phyloP scores from a whole-genome alignment of 23 red algal genomes.

The Gracilaria gracilis region DNA sequence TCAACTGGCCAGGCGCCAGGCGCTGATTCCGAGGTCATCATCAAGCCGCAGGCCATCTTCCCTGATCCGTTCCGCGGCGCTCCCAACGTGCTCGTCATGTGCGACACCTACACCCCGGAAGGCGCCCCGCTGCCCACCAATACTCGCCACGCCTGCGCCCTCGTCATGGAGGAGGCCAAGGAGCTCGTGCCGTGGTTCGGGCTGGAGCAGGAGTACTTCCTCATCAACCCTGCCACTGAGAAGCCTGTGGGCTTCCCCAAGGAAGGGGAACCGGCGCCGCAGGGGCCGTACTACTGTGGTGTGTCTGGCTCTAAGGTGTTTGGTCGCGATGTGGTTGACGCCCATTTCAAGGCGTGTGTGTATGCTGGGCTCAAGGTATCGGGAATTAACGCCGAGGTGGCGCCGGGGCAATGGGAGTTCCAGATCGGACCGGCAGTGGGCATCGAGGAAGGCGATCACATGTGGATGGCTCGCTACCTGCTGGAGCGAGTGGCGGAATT shows the following conservation, averaged over 20 bases:
- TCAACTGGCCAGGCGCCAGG: conserved; percentile 95
- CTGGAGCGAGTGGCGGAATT: conserved; percentile 88
- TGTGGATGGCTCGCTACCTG: conserved; percentile 97
- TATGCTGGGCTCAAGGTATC: conserved; percentile 95
- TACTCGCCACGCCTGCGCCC: conserved; percentile 77
- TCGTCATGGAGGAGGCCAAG: conserved; percentile 83
- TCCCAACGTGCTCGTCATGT: conserved; percentile 95
- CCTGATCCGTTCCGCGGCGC: conserved; percentile 93
- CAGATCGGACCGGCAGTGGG: conserved; percentile 94
- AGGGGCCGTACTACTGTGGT: conserved; percentile 97
- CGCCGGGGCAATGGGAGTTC: conserved; percentile 97
- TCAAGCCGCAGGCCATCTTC: conserved; percentile 94
- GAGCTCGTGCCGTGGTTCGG: conserved; percentile 97
- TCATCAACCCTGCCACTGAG: conserved; percentile 80
- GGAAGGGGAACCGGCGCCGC: conserved; percentile 87
- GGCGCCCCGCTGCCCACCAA: conserved; percentile 93
- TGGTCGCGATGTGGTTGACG: conserved; percentile 91
- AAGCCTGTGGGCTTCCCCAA: conserved; percentile 92
- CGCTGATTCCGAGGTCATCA: conserved; percentile 91
- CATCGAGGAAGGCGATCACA: conserved; percentile 90
- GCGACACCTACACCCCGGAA: conserved; percentile 94
- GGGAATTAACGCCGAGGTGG: conserved; percentile 97
- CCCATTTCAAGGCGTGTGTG: conserved; percentile 94
- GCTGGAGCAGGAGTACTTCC: conserved; percentile 98
- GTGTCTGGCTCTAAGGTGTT: conserved; percentile 80